Percentiles rank a stretch among this genome's conserved stretches.
Conservation (phyloP, 768 basidiomycete genomes). For the Filobasidium floriforme region DNA sequence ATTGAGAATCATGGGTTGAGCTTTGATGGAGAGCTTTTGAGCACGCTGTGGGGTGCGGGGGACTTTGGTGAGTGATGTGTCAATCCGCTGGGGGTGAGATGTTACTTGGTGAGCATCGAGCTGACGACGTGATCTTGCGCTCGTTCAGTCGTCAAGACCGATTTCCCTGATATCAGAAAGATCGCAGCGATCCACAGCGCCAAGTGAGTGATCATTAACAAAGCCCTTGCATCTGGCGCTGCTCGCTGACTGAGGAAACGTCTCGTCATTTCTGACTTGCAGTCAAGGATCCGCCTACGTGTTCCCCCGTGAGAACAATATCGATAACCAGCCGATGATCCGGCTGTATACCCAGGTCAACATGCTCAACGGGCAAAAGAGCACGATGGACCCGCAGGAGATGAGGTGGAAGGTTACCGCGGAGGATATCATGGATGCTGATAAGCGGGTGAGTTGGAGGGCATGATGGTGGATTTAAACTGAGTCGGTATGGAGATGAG, state of each 20-base stretch:
- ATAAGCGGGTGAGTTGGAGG: constrained; percentile 17
- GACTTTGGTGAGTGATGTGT: constrained; percentile 19
- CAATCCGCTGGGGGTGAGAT: no score
- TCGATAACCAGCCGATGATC: constrained; percentile 25
- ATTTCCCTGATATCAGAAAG: constrained; percentile 28
- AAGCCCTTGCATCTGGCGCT: not conserved
- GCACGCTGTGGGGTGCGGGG: constrained; percentile 24
- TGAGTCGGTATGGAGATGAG: no score
- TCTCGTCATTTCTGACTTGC: no score
- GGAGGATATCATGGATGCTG: constrained; percentile 23
- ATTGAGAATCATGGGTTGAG: constrained; percentile 15
- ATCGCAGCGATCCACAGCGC: constrained; percentile 27
- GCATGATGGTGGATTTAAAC: no score
- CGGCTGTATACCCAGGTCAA: constrained; percentile 26
- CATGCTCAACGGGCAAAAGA: constrained; percentile 24
- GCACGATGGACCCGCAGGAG: constrained; percentile 19
- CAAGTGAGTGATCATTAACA: constrained; percentile 3
- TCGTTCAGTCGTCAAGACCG: constrained; percentile 23
- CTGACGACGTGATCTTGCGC: not conserved
- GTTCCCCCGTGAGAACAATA: constrained; percentile 27
- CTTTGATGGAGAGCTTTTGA: constrained; percentile 22
- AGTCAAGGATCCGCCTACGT: constrained; percentile 23
- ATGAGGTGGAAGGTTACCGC: constrained; percentile 25
- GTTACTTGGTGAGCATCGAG: no score
- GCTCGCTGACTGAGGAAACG: not conserved